These are phyloP conservation scores for Kwoniella heveanensis DNA, from an alignment of 768 basidiomycete genomes.

Conservation along the genomic window DNA sequence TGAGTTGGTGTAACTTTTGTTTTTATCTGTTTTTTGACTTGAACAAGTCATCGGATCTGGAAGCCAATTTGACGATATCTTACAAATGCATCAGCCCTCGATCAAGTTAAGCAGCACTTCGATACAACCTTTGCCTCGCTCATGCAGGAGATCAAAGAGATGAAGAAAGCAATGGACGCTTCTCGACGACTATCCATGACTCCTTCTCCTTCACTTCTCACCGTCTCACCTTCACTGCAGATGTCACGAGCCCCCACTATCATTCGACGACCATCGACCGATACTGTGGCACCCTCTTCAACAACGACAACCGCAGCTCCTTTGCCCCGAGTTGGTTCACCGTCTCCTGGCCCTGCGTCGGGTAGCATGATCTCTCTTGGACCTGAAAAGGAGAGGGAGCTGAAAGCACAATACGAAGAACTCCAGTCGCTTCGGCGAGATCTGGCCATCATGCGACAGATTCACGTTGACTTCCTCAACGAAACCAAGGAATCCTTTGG, in stretches of 20 bases:
- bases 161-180: slow-evolving; percentile 67
- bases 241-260: slow-evolving; percentile 60
- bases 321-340: slow-evolving; percentile 16
- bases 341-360: slow-evolving; percentile 8
- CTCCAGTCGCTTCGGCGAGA: slow-evolving; percentile 92
- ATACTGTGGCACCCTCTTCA: slow-evolving; percentile 21
- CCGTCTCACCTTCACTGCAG: slow-evolving; percentile 55
- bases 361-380: slow-evolving; percentile 5
- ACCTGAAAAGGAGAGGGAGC: slow-evolving; percentile 68
- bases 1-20: slow-evolving; percentile 60
- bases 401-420: slow-evolving; percentile 92
- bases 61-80: too few relatives aligned
- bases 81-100: slow-evolving; percentile 80
- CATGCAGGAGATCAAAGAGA: slow-evolving; percentile 85
- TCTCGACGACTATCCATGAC: slow-evolving; percentile 62
- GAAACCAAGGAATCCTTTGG: slow-evolving; percentile 83
- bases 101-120: slow-evolving; percentile 98
- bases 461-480: slow-evolving; percentile 91
- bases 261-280: slow-evolving; percentile 60
- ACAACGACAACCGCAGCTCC: slow-evolving; percentile 14
- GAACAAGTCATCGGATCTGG: too few relatives aligned
- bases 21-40: too few relatives aligned
- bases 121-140: slow-evolving; percentile 83
- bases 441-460: slow-evolving; percentile 86
- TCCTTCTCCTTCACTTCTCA: slow-evolving; percentile 42